Base-by-base conservation (phyloP, 306 rosid genomes). In the Luffa aegyptiaca region DNA sequence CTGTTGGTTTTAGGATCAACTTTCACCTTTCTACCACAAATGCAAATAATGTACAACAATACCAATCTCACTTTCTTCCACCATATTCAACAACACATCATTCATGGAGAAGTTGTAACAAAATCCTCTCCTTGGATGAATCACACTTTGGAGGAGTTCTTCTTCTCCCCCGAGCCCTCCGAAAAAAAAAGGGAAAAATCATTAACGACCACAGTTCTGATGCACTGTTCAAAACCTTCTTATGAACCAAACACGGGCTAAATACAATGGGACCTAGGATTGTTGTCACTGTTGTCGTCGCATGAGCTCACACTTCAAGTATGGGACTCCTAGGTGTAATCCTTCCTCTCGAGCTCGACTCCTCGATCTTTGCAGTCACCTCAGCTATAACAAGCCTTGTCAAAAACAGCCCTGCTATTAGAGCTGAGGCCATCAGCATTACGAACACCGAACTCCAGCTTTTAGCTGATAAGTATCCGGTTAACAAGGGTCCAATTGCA, bases 361-460 rank as follows among this genome's bases (percentile, higher is more conserved):
- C 96, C 70, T 87, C 92, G 5, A 96, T 88, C 85, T 93, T 96
- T 48, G 87, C 81, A 3, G 88, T 55, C 53, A 96, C 98, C 83
- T 96, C 99, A 8, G 97, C 81, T 48, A 93, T 73, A 1, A 96
- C 93, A 61, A 96, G 96, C 83, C 92, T 88, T 12, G 99, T 96
- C 63, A 96, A 87, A 84, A 96, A 86, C 86, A 96, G 80, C 77
- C 99, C 99, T 45, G 99, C 97, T 39, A 93, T 55, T 36, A 96
- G 84, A 73, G 99, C 99, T 73, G 99, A 86, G 58, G 6, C 91
- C 99, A 96, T 96, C 82, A 96, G 74, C 98, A 96, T 96, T 14
- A 89, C 88, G 88, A 96, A 96, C 81, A 96, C 99, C 2, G 84
- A 89, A 81, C 80, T 90, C 99, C 99, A 96, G 81, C 99, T 96